phyloP scores from a whole-genome alignment of 495 filamentous ascomycete species.

The Lophiostoma macrostomum region DNA sequence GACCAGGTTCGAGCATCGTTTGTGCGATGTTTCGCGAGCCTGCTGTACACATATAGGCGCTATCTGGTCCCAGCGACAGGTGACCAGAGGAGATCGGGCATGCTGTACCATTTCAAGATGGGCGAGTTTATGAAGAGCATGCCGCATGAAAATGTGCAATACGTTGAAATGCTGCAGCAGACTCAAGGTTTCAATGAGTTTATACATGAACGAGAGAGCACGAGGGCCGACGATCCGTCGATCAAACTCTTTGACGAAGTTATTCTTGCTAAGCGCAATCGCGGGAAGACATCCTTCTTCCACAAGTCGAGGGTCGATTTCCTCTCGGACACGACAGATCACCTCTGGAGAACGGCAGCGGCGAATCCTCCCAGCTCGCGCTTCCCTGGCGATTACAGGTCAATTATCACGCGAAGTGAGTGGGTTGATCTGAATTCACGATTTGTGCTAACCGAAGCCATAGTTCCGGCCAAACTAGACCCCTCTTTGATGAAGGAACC shows the following conservation, averaged over 20 bases:
- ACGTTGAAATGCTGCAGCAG: conserved; percentile 80
- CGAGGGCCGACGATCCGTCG: conserved; percentile 57
- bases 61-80: conserved; percentile 68
- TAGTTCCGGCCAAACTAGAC: conserved; percentile 81
- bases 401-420: conserved; percentile 58
- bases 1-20: conserved; percentile 92
- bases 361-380: conserved; percentile 72
- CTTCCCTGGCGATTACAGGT: conserved; percentile 65
- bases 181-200: conserved; percentile 98
- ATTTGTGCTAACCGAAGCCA: conserved; percentile 21
- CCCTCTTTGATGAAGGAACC: conserved; percentile 79
- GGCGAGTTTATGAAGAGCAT: conserved; percentile 87
- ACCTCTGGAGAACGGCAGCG: conserved; percentile 86
- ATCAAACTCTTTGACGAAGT: conserved; percentile 94
- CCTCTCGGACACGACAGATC: conserved; percentile 80
- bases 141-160: conserved; percentile 86
- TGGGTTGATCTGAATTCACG: neutral
- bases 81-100: conserved; percentile 81
- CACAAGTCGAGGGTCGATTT: conserved; percentile 59
- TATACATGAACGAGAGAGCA: conserved; percentile 82
- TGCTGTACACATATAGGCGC: conserved; percentile 94
- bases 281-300: conserved; percentile 56
- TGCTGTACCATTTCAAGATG: conserved; percentile 92
- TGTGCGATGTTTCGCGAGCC: conserved; percentile 86
- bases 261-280: conserved; percentile 88